Conservation (phyloP, 2,329 filamentous ascomycete species). For the Trichoderma atroviride region DNA sequence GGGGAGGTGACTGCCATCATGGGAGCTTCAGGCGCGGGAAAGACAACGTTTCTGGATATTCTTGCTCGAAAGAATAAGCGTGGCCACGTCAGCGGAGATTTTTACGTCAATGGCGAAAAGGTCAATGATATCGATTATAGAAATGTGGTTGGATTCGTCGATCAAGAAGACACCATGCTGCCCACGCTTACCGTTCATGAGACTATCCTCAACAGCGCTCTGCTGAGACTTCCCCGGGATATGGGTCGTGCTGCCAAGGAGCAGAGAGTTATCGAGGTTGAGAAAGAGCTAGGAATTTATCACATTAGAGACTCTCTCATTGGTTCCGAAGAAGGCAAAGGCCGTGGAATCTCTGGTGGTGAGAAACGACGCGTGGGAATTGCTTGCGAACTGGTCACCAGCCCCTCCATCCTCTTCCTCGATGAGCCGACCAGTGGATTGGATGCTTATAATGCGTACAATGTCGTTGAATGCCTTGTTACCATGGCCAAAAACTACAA, state of each 20-base stretch:
- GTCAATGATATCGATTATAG: slow-evolving; percentile 83
- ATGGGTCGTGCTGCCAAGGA: slow-evolving; percentile 90
- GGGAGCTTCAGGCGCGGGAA: slow-evolving; percentile 96
- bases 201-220: slow-evolving; percentile 91
- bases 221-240: slow-evolving; percentile 86
- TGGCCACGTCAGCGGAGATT: slow-evolving; percentile 74
- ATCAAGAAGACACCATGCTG: slow-evolving; percentile 97
- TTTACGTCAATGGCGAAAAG: slow-evolving; percentile 92
- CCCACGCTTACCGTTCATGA: slow-evolving; percentile 96
- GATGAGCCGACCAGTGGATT: slow-evolving; percentile 96
- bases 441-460: slow-evolving; percentile 97
- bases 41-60: slow-evolving; percentile 96
- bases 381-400: slow-evolving; percentile 95
- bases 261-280: slow-evolving; percentile 87
- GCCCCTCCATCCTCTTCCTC: slow-evolving; percentile 93
- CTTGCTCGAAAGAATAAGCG: slow-evolving; percentile 96
- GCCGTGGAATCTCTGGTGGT: slow-evolving; percentile 93
- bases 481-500: slow-evolving; percentile 95
- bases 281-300: slow-evolving; percentile 91
- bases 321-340: slow-evolving; percentile 91
- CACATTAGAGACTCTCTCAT: slow-evolving; percentile 95
- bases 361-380: slow-evolving; percentile 97
- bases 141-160: slow-evolving; percentile 92
- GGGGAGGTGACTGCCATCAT: slow-evolving; percentile 98
- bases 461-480: slow-evolving; percentile 94